Evolutionary conservation across 441 rosid species (phyloP).

Genomic region (Rhodomyrtus psidioides): DNA sequence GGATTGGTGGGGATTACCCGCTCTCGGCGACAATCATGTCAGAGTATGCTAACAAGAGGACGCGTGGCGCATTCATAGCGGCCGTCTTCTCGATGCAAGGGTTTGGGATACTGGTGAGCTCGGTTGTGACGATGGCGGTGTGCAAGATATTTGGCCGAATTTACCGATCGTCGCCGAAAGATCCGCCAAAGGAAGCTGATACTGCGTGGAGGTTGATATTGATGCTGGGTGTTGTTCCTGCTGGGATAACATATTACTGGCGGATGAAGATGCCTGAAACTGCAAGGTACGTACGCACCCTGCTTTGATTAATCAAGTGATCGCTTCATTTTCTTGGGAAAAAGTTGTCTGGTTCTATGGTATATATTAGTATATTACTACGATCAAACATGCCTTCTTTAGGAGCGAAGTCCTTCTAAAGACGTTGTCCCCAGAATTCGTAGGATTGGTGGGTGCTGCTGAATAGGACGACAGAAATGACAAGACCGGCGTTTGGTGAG

Average conservation of each 20-base stretch:
- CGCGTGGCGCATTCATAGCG: no score
- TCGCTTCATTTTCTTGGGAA: neutral
- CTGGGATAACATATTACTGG: neutral
- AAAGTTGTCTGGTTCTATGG: neutral
- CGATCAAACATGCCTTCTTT: neutral
- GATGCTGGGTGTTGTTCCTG: no score
- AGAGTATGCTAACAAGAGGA: no score
- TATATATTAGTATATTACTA: neutral
- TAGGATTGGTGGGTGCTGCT: neutral
- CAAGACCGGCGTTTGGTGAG: neutral
- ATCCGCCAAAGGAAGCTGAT: no score
- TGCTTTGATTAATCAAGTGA: neutral
- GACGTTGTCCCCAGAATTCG: neutral
- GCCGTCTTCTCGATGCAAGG: no score
- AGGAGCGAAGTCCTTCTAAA: neutral
- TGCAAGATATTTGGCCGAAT: no score
- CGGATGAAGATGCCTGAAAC: neutral
- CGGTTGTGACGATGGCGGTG: no score
- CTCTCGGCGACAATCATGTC: no score
- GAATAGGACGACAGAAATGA: neutral
- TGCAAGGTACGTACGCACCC: neutral
- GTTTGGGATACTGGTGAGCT: no score
- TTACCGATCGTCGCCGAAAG: no score
- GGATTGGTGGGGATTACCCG: no score
- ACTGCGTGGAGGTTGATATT: no score